Evolutionary conservation across 805 yeast genomes (phyloP).

Genomic region (Pichia heedii): DNA sequence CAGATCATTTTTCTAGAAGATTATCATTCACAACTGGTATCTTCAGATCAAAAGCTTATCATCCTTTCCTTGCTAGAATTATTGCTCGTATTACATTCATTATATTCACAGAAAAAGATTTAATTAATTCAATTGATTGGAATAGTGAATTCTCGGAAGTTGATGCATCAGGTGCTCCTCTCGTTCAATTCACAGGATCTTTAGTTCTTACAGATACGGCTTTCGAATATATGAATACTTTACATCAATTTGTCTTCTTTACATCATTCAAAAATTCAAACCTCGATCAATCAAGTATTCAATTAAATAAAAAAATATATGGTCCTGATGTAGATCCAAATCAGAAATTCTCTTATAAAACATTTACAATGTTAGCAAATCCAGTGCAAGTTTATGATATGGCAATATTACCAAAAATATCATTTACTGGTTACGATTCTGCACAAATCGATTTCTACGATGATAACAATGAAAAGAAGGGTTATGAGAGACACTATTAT

Average conservation of each 20-base stretch:
- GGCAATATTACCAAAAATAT: slow-evolving; percentile 23
- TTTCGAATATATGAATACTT: slow-evolving; percentile 23
- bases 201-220: slow-evolving; percentile 25
- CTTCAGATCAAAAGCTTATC: slow-evolving; percentile 25
- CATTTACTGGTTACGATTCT: slow-evolving; percentile 22
- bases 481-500: slow-evolving; percentile 19
- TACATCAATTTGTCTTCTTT: slow-evolving; percentile 16
- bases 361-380: slow-evolving; percentile 19
- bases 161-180: slow-evolving; percentile 26
- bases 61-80: slow-evolving; percentile 26
- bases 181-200: slow-evolving; percentile 26
- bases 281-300: slow-evolving; percentile 5
- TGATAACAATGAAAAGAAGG: slow-evolving; percentile 20
- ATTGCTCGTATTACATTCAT: slow-evolving; percentile 27
- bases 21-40: slow-evolving; percentile 21
- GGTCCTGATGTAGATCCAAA: slow-evolving; percentile 20
- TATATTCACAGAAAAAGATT: slow-evolving; percentile 20
- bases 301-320: slow-evolving; percentile 12
- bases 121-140: slow-evolving; percentile 23
- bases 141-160: slow-evolving; percentile 19
- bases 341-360: slow-evolving; percentile 19
- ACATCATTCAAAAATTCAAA: slow-evolving; percentile 18
- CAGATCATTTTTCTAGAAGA: slow-evolving; percentile 22
- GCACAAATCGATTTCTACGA: slow-evolving; percentile 18
- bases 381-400: slow-evolving; percentile 27